Evolutionary conservation across 2,329 filamentous ascomycete species (phyloP).

Genomic region (Falciphora oryzae): DNA sequence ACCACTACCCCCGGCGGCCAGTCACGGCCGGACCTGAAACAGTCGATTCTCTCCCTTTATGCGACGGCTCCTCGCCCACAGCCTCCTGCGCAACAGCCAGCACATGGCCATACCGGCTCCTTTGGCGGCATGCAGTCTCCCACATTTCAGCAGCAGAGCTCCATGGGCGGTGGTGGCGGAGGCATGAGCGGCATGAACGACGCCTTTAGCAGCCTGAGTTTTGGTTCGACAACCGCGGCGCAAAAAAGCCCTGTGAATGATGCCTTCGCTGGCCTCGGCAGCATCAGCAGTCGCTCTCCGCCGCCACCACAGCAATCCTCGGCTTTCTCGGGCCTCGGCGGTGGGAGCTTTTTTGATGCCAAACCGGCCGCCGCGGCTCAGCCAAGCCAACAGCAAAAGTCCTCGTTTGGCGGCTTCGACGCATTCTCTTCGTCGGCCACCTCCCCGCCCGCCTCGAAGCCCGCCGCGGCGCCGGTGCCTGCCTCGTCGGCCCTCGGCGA

Average conservation of each 20-base stretch:
- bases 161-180: conserved; percentile 16
- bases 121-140: conserved; percentile 56
- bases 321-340: conserved; percentile 51
- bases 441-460: conserved; percentile 25
- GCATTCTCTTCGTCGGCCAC: conserved; percentile 44
- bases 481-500: conserved; percentile 63
- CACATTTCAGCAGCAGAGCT: conserved; percentile 23
- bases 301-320: conserved; percentile 25
- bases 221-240: conserved; percentile 32
- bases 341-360: conserved; percentile 78
- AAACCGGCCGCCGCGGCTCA: conserved; percentile 51
- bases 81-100: conserved; percentile 42
- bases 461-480: conserved; percentile 32
- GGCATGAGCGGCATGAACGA: conserved; percentile 65
- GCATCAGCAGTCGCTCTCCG: conserved; percentile 24
- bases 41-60: conserved; percentile 94
- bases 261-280: conserved; percentile 26
- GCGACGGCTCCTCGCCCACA: conserved; percentile 78
- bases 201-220: conserved; percentile 59
- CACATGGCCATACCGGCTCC: conserved; percentile 54
- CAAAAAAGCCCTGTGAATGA: conserved; percentile 27
- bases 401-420: conserved; percentile 61
- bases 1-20: conserved; percentile 45
- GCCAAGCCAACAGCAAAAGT: conserved; percentile 40
- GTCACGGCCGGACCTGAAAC: conserved; percentile 89